These are phyloP conservation scores for Pichia occidentalis DNA, from an alignment of 805 yeast genomes.

Conservation along the genomic window DNA sequence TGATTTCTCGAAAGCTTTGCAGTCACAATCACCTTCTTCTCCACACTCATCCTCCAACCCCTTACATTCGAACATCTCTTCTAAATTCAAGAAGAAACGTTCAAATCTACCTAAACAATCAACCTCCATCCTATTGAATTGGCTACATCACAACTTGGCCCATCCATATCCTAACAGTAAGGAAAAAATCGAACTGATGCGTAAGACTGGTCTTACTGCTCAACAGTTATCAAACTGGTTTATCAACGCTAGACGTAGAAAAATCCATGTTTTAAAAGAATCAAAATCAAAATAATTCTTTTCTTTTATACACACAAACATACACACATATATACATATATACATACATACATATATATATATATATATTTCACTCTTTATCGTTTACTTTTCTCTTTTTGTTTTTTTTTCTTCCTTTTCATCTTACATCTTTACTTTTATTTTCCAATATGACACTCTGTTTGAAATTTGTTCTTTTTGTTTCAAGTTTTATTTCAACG, in stretches of 20 bases:
- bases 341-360: not conserved
- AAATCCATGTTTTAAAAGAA: conserved; percentile 44
- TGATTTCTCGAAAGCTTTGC: too few relatives aligned
- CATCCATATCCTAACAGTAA: conserved; percentile 57
- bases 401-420: not conserved
- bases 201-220: conserved; percentile 48
- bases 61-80: not conserved
- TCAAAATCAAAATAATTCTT: conserved; percentile 21
- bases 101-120: conserved; percentile 57
- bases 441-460: conserved; percentile 17
- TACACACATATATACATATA: not conserved
- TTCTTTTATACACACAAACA: not conserved
- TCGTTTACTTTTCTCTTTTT: conserved; percentile 2
- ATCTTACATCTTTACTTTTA: conserved; percentile 1
- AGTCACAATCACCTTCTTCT: not conserved
- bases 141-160: conserved; percentile 50
- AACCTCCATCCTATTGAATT: conserved; percentile 43
- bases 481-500: too few relatives aligned
- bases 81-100: conserved; percentile 30
- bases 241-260: conserved; percentile 55
- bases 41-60: conserved; percentile 1
- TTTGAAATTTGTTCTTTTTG: too few relatives aligned
- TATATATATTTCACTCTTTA: conserved; percentile 3
- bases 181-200: conserved; percentile 48
- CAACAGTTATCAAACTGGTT: conserved; percentile 60